Percentiles rank a stretch among this genome's conserved stretches.
These are phyloP conservation scores for Ustilago cynodontis DNA, from an alignment of 1,284 basidiomycete species.

Conservation along the genomic window DNA sequence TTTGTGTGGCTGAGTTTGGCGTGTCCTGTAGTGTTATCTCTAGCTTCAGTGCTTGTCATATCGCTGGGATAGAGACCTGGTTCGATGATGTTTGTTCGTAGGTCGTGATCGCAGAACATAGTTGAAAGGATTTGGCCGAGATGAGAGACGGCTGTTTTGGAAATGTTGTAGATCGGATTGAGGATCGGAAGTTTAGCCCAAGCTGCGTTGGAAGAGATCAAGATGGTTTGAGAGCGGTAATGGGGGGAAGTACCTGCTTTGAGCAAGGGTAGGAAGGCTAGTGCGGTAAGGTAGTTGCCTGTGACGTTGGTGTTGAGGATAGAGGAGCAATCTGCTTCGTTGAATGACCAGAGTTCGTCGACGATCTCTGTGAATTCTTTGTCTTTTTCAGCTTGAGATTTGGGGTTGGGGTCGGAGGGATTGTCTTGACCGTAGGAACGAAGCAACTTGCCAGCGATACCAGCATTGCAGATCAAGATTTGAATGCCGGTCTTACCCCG, in stretches of 20 bases:
- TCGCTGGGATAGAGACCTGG: slow-evolving; percentile 50
- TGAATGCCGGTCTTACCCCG: slow-evolving; percentile 27
- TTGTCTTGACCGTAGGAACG: slow-evolving; percentile 26
- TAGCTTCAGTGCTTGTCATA: slow-evolving; percentile 31
- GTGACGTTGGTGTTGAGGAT: slow-evolving; percentile 49
- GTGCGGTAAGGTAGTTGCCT: slow-evolving; percentile 46
- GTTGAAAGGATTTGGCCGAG: slow-evolving; percentile 43
- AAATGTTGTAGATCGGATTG: slow-evolving; percentile 57
- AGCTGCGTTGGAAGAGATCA: slow-evolving; percentile 51
- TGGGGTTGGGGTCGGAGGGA: background rate
- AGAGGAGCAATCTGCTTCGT: slow-evolving; percentile 24
- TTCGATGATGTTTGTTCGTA: slow-evolving; percentile 46
- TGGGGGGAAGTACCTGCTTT: slow-evolving; percentile 8
- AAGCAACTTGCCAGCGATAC: slow-evolving; percentile 37
- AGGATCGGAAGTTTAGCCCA: slow-evolving; percentile 52
- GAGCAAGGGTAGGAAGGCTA: slow-evolving; percentile 44
- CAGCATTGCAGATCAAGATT: slow-evolving; percentile 47
- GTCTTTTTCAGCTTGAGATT: slow-evolving; percentile 6
- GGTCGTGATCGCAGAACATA: slow-evolving; percentile 33
- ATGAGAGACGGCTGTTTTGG: slow-evolving; percentile 49
- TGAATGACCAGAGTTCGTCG: slow-evolving; percentile 45
- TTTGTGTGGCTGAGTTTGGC: slow-evolving; percentile 41
- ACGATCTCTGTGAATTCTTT: slow-evolving; percentile 31
- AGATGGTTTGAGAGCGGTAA: slow-evolving; percentile 42
- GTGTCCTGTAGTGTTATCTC: slow-evolving; percentile 30